phyloP scores from a whole-genome alignment of 2,329 filamentous ascomycete species.

The Fusarium virguliforme region DNA sequence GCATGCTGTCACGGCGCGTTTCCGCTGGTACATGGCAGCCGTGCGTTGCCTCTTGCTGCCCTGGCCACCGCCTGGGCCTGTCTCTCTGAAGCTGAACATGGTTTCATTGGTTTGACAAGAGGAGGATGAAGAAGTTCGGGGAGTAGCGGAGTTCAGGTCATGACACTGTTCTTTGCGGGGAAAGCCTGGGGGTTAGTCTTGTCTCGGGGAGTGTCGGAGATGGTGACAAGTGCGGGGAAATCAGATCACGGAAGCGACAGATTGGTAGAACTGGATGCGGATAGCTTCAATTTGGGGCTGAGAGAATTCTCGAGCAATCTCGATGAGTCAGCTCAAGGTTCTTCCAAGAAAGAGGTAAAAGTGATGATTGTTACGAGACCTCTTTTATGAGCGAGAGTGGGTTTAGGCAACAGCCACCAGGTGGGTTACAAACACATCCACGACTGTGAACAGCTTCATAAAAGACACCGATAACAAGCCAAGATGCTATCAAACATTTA shows the following conservation, averaged over 20 bases:
- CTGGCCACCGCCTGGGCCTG: neutral
- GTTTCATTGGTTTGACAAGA: neutral
- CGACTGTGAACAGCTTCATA: neutral
- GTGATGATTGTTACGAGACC: neutral
- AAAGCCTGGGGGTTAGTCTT: neutral
- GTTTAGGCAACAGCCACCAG: neutral
- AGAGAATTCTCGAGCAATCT: neutral
- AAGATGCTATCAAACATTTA: neutral
- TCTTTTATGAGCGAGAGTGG: neutral
- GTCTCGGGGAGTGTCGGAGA: constrained; percentile 8
- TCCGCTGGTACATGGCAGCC: constrained; percentile 30
- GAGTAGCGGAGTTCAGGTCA: constrained; percentile 1
- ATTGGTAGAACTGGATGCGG: neutral
- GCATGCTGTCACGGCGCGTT: constrained; percentile 29
- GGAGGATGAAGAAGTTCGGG: neutral
- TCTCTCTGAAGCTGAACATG: constrained; percentile 7
- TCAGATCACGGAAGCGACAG: neutral
- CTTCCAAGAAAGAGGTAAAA: neutral
- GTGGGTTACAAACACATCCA: too few relatives aligned
- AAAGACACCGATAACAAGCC: neutral
- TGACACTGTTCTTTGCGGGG: neutral
- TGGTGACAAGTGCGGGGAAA: neutral
- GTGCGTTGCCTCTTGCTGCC: constrained; percentile 24
- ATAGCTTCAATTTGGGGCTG: constrained; percentile 2
- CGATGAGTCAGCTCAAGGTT: neutral